Conservation (phyloP, 2,329 filamentous ascomycete genomes). For the Xylariaceae sp. region DNA sequence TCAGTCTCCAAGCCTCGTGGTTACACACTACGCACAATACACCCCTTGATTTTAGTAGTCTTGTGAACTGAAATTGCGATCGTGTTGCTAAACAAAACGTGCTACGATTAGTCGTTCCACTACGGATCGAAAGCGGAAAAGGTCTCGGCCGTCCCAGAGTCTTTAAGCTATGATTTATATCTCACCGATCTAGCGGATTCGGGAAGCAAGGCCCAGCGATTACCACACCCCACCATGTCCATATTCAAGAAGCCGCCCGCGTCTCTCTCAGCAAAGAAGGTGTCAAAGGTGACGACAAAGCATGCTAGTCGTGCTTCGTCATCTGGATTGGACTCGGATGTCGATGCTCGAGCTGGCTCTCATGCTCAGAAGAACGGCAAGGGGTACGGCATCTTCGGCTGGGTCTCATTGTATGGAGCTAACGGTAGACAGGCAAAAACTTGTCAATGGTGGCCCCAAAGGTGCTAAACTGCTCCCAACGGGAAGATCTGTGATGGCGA, state of each 20-base stretch:
- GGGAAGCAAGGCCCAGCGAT: slow-evolving; percentile 53
- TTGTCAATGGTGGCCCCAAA: slow-evolving; percentile 43
- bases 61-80: background rate
- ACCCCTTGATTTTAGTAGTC: background rate
- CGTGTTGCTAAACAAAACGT: slow-evolving; percentile 9
- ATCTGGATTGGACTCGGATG: slow-evolving; percentile 51
- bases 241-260: slow-evolving; percentile 53
- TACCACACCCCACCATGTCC: slow-evolving; percentile 58
- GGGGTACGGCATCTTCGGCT: slow-evolving; percentile 45
- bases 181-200: slow-evolving; percentile 59
- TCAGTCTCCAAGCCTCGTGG: background rate
- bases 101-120: slow-evolving; percentile 54
- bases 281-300: slow-evolving; percentile 42
- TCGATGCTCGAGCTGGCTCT: slow-evolving; percentile 22
- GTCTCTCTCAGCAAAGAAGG: slow-evolving; percentile 33
- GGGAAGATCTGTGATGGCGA: slow-evolving; percentile 51
- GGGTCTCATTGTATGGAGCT: slow-evolving; percentile 39
- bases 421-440: slow-evolving; percentile 45
- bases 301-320: slow-evolving; percentile 44
- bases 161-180: slow-evolving; percentile 63
- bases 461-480: slow-evolving; percentile 39
- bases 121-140: slow-evolving; percentile 60
- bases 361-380: slow-evolving; percentile 48
- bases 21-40: background rate
- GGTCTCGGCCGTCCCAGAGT: slow-evolving; percentile 53